Base-by-base conservation (phyloP, 2,329 filamentous ascomycete genomes). In the Exutisphaerella laricina region DNA sequence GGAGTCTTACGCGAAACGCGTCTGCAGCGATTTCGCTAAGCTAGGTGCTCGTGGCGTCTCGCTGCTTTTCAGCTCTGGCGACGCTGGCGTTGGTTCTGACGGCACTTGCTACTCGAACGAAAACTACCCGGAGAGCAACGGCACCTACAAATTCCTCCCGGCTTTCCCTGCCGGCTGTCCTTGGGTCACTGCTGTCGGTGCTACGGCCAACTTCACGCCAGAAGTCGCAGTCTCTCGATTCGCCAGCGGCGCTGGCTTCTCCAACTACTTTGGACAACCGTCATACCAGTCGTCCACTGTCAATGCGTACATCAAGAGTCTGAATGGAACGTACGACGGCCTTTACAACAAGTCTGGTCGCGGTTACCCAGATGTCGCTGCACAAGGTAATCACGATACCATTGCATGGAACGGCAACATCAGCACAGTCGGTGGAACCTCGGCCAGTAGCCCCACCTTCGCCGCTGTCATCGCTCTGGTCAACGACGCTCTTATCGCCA, bases 1-100 rank as follows among this genome's bases (percentile, higher is more conserved):
- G 0, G 56, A 66, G 2, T 72, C 73, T 8, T 86, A 84, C 56
- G 77, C 78, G 13, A 67, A 69, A 35, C 71, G 73, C 38, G 78
- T 82, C 9, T 85, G 82, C 67, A 35, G 43, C 49, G 69, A 79
- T 50, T 80, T 83, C 54, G 33, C 74, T 31, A 74, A 82, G 53
- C 76, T 85, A 22, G 80, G 79, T n/a, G 74, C 78, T 1, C 77
- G 80, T 29, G 82, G 82, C n/a, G 73, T 82, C 3, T 75, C 76
- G 0, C 69, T 84, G n/a, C 64, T 85, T 21, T 78, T 80, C 50
- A 72, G 75, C 12, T 76, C 74, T 7, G 84, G 84, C 4, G 81
- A 87, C 53, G 60, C 62, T 21, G 79, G 79, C 23, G 71, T 80
- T 9, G 77, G 76, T 10, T 46, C 56, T 3, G 65, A 66, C n/a